Evolutionary conservation across 2,329 filamentous ascomycete species (phyloP).

Genomic region (Graphiopsis chlorocephala): DNA sequence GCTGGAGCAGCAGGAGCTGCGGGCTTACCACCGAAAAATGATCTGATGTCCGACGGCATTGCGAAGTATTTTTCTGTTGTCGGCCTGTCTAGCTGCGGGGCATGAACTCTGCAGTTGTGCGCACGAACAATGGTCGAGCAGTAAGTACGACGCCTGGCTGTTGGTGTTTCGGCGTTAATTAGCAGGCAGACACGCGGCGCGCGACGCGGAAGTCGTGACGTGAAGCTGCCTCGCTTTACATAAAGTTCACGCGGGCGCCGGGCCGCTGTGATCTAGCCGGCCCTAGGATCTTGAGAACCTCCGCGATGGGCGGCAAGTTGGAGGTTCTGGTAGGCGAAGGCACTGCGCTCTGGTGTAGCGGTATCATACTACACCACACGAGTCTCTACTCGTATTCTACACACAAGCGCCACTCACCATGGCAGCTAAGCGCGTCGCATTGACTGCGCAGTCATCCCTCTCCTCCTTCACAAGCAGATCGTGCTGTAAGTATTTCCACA

Average conservation of each 20-base stretch:
- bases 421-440: slow-evolving; percentile 9
- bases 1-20: slow-evolving; percentile 49
- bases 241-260: background rate
- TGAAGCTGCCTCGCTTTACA: background rate
- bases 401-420: background rate
- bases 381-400: background rate
- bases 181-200: slow-evolving; percentile 8
- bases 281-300: slow-evolving; percentile 7
- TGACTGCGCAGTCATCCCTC: slow-evolving; percentile 22
- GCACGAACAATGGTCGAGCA: background rate
- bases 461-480: slow-evolving; percentile 29
- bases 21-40: slow-evolving; percentile 80
- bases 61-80: slow-evolving; percentile 7
- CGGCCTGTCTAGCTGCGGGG: background rate
- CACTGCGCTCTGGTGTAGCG: background rate
- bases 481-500: slow-evolving; percentile 25
- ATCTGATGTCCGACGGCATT: slow-evolving; percentile 86
- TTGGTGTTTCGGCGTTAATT: slow-evolving; percentile 6
- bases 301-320: slow-evolving; percentile 1
- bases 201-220: slow-evolving; percentile 8
- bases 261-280: background rate
- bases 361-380: background rate
- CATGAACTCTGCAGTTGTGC: background rate
- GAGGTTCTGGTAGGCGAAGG: background rate
- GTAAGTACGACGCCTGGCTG: background rate